A percentile compares a stretch with the other conserved stretches of the same genome.
Conservation (phyloP, 495 filamentous ascomycete species). For the Aspergillus cavernicola region DNA sequence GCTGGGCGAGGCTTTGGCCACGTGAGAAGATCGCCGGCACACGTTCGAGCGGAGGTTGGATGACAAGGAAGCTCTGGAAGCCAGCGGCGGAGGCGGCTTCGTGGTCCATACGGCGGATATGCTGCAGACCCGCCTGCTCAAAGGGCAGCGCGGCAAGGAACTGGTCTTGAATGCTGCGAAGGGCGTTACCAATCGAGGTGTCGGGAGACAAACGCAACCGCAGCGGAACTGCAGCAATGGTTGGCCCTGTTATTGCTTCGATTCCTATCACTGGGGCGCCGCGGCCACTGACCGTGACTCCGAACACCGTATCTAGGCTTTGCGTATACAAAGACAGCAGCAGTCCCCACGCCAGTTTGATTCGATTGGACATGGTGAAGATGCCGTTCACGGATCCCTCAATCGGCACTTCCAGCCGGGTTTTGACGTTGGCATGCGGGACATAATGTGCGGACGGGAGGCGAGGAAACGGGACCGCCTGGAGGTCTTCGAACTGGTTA, state of each 20-base stretch:
- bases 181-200: no score
- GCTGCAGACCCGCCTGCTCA: conserved; percentile 58
- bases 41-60: not conserved
- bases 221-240: not conserved
- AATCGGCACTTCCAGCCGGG: no score
- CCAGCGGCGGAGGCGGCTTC: conserved; percentile 19
- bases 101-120: conserved; percentile 49
- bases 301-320: not conserved
- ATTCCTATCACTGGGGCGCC: not conserved
- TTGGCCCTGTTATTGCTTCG: not conserved
- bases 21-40: no score
- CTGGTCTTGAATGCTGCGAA: no score
- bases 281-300: not conserved
- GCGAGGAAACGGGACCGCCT: no score
- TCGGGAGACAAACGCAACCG: no score
- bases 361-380: conserved; percentile 41
- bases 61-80: not conserved
- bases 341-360: conserved; percentile 48
- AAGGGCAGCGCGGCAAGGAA: not conserved
- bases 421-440: no score
- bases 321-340: no score
- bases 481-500: no score
- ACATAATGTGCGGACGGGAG: no score
- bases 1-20: not conserved
- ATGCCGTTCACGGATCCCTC: no score